Conservation (phyloP, 257 asterid genomes). For the Jacaranda copaia region DNA sequence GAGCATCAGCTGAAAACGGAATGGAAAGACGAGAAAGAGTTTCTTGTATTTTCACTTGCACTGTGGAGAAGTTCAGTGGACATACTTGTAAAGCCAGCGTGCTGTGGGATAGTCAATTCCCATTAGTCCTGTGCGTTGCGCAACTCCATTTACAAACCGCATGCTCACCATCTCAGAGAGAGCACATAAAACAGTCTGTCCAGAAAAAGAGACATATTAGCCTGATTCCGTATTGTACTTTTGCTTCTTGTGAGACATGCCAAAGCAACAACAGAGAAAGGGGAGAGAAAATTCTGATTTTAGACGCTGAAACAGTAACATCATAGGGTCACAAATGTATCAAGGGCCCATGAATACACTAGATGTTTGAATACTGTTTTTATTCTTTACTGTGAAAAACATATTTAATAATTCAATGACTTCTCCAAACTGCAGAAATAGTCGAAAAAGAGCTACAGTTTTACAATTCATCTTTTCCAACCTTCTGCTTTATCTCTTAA, state of each 20-base stretch:
- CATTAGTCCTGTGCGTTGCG: slow-evolving; percentile 89
- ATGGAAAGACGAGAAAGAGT: slow-evolving; percentile 3
- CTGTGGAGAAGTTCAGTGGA: slow-evolving; percentile 11
- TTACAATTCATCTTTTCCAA: neutral
- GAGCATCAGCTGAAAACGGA: slow-evolving; percentile 20
- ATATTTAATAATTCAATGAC: neutral
- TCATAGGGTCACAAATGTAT: neutral
- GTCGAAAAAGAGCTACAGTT: neutral
- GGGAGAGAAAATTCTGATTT: neutral
- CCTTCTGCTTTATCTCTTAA: neutral
- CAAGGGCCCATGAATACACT: neutral
- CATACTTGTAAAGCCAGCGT: slow-evolving; percentile 93
- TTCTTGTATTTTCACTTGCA: neutral
- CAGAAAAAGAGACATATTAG: slow-evolving; percentile 15
- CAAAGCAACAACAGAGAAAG: neutral
- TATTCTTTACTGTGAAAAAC: slow-evolving; percentile 1
- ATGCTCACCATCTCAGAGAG: slow-evolving; percentile 84
- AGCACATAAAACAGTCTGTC: slow-evolving; percentile 85
- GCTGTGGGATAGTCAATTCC: slow-evolving; percentile 97
- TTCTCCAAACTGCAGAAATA: slow-evolving; percentile 2
- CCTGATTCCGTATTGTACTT: slow-evolving; percentile 1
- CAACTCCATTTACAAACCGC: slow-evolving; percentile 83
- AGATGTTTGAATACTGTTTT: neutral
- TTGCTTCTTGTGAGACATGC: neutral
- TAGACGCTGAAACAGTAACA: neutral